phyloP scores from a whole-genome alignment of 1,284 basidiomycete genomes.

The Heterobasidion occidentale region DNA sequence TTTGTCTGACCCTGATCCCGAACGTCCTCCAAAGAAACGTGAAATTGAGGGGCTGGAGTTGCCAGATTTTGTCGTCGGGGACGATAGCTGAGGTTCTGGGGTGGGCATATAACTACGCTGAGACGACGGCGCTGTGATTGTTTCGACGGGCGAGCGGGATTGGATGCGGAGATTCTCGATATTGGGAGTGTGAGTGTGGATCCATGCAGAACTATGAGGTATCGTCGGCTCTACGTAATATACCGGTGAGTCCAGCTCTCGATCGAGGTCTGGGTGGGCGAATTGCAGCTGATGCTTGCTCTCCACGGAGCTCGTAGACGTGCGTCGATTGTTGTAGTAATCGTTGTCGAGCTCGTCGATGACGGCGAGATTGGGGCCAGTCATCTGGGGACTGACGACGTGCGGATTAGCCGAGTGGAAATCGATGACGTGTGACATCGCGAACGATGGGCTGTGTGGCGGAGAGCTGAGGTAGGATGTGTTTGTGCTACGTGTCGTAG shows the following conservation, averaged over 20 bases:
- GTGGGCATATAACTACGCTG: neutral
- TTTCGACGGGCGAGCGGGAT: neutral
- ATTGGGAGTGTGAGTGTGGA: neutral
- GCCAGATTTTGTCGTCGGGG: neutral
- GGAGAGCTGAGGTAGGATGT: slow-evolving; percentile 25
- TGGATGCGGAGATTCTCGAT: neutral
- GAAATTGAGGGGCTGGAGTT: neutral
- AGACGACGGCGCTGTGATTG: neutral
- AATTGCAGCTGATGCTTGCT: neutral
- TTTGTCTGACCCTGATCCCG: slow-evolving; percentile 7
- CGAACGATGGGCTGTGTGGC: slow-evolving; percentile 25
- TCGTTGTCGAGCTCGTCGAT: slow-evolving; percentile 6
- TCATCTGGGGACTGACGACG: neutral
- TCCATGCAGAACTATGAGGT: neutral
- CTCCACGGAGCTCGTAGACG: slow-evolving; percentile 1
- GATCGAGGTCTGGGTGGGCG: neutral
- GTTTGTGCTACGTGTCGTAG: slow-evolving; percentile 21
- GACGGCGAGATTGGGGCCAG: neutral
- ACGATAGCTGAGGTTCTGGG: neutral
- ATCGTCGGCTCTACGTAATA: no score
- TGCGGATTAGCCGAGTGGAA: neutral
- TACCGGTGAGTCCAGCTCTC: neutral
- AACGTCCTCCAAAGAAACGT: slow-evolving; percentile 7
- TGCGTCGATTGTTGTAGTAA: neutral
- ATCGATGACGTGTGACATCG: slow-evolving; percentile 3